These are phyloP conservation scores for Cytospora leucostoma DNA, from an alignment of 2,329 filamentous ascomycete genomes.

Conservation along the genomic window DNA sequence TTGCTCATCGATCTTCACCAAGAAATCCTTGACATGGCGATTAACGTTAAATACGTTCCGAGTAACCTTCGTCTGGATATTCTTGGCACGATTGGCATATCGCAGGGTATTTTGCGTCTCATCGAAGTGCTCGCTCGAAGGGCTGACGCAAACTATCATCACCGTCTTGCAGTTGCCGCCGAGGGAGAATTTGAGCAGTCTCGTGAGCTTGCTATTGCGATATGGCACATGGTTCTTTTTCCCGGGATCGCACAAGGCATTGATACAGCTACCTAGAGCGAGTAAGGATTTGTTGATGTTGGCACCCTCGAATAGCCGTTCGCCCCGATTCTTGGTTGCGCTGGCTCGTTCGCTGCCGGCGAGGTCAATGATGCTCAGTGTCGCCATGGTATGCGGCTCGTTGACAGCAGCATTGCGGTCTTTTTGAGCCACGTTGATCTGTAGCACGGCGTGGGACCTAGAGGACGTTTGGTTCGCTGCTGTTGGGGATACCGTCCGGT, in stretches of 20 bases:
- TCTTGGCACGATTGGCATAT: conserved; percentile 97
- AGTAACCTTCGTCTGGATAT: conserved; percentile 99
- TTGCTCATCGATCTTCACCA: conserved; percentile 99
- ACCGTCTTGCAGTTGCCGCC: conserved; percentile 98
- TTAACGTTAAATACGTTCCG: conserved; percentile 99
- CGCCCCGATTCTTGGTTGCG: conserved; percentile 93
- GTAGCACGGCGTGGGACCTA: conserved; percentile 92
- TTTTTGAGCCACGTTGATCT: conserved; percentile 94
- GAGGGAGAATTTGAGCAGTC: conserved; percentile 92
- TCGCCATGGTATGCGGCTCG: conserved; percentile 97
- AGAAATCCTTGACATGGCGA: conserved; percentile 96
- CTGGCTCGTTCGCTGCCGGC: conserved; percentile 95
- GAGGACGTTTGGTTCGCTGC: conserved; percentile 97
- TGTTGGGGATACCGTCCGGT: conserved; percentile 92
- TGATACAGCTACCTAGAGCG: conserved; percentile 95
- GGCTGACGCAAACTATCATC: conserved; percentile 99
- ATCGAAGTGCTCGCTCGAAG: conserved; percentile 94
- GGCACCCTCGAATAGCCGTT: conserved; percentile 86
- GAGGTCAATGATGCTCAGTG: conserved; percentile 95
- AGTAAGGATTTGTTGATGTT: conserved; percentile 99
- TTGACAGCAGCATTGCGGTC: conserved; percentile 90
- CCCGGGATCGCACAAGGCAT: conserved; percentile 89
- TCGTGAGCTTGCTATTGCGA: conserved; percentile 94
- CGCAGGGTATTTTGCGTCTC: conserved; percentile 97
- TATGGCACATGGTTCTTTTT: conserved; percentile 96